phyloP scores from a whole-genome alignment of 2,329 filamentous ascomycete genomes.

The Trichoderma harzianum region DNA sequence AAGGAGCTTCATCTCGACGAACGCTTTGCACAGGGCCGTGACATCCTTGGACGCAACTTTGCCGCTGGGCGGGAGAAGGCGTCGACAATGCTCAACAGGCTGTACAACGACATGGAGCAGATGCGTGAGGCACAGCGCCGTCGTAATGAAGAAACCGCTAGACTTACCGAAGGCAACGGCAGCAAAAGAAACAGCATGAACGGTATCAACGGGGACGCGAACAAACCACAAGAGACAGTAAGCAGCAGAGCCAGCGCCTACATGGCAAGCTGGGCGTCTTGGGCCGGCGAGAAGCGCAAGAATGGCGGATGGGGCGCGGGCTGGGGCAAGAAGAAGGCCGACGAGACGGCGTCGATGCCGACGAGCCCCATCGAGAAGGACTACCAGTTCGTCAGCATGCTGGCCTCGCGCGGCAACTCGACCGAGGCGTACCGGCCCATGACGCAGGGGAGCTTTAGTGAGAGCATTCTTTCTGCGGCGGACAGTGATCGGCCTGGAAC shows the following conservation, averaged over 20 bases:
- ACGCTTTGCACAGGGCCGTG: slow-evolving; percentile 75
- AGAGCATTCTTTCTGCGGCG: slow-evolving; percentile 43
- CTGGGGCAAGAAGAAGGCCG: slow-evolving; percentile 36
- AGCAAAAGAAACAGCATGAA: slow-evolving; percentile 4
- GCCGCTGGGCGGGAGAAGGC: slow-evolving; percentile 85
- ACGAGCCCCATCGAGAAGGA: slow-evolving; percentile 37
- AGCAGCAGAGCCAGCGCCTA: slow-evolving; percentile 59
- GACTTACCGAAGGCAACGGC: slow-evolving; percentile 10
- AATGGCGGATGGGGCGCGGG: slow-evolving; percentile 42
- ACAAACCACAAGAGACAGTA: slow-evolving; percentile 47
- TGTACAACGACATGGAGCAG: slow-evolving; percentile 85
- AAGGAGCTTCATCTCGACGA: slow-evolving; percentile 93
- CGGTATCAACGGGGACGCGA: slow-evolving; percentile 25
- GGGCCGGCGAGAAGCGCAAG: slow-evolving; percentile 74
- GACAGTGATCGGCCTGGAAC: slow-evolving; percentile 30
- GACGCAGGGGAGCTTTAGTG: slow-evolving; percentile 43
- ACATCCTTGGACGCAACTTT: slow-evolving; percentile 85
- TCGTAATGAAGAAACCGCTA: slow-evolving; percentile 38
- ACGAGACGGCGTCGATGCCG: slow-evolving; percentile 32
- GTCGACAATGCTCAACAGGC: slow-evolving; percentile 77
- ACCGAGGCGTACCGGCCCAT: slow-evolving; percentile 31
- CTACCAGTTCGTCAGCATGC: slow-evolving; percentile 37
- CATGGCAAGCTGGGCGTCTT: slow-evolving; percentile 65
- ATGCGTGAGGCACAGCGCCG: slow-evolving; percentile 46
- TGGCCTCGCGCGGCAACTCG: slow-evolving; percentile 28